Evolutionary conservation across 148 eudicot genomes (phyloP), one percentile per base, ranked within the genome.

Genomic region (Cornus kousa): DNA sequence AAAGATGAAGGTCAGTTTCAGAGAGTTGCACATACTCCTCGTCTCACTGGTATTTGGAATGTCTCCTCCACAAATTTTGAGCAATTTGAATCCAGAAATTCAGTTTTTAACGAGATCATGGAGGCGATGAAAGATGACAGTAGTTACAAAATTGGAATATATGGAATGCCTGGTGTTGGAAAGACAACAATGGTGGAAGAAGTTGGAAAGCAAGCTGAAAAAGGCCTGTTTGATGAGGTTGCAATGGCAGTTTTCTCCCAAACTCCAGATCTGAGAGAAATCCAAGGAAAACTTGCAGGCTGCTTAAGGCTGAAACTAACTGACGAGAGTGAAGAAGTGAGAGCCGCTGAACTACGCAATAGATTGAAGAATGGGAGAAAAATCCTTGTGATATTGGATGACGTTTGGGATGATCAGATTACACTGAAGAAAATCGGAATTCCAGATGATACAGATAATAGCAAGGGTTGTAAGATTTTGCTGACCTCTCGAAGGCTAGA

Each of bases 301-400:
- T 0, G 9, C 0, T 43, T 80, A 19, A 9, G 12, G 5, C 12
- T 74, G 0, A 3, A 35, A 0, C 5, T 46, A 0, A 8, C 0
- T 0, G 13, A 9, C 4, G 0, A 22, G 2, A 12, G 7, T 20
- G 70, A 33, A 53, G 14, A 3, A 0, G 65, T 55, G 11, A 80
- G 40, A 43, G 33, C 46, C 19, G 32, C 0, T 5, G 2, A n/a
- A 11, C n/a, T 80, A 2, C n/a, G 67, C 40, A 59, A 24, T 4
- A 80, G 69, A 39, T 28, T 80, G 8, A 37, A 1, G 0, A 74
- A 69, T 3, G 72, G 57, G 23, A 32, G 32, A 8, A 68, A 40
- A 6, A 5, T n/a, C 37, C 78, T 80, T 0, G 40, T 80, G 5
- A 74, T 80, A 68, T 20, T 74, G 7, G 82, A 79, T 71, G 85